phyloP scores from a whole-genome alignment of 2,329 filamentous ascomycete genomes.

The Diaporthe citrichinensis region DNA sequence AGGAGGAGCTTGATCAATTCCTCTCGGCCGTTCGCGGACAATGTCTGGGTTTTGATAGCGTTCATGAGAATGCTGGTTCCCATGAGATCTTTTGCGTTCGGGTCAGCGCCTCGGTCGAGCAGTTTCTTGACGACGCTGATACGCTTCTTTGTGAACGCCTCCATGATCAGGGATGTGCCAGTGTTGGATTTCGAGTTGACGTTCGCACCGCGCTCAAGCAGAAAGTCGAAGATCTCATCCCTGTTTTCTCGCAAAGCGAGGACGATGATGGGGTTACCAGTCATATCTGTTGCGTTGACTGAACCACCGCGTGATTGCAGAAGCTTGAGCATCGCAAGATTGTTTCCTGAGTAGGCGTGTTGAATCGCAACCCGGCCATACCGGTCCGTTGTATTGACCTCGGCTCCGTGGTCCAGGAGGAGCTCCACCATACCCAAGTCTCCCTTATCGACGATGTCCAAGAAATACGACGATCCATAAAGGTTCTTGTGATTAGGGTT shows the following conservation, averaged over 20 bases:
- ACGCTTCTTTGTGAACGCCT: slow-evolving; percentile 8
- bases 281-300: slow-evolving; percentile 9
- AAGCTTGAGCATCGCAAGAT: background rate
- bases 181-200: slow-evolving; percentile 10
- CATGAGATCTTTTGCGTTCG: slow-evolving; percentile 7
- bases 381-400: background rate
- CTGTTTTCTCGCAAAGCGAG: slow-evolving; percentile 12
- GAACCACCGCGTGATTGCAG: slow-evolving; percentile 1
- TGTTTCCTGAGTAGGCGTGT: slow-evolving; percentile 14
- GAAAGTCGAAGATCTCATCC: slow-evolving; percentile 7
- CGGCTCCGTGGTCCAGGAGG: slow-evolving; percentile 2
- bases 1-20: slow-evolving; percentile 3
- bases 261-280: background rate
- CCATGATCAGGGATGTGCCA: background rate
- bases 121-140: background rate
- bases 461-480: background rate
- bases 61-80: slow-evolving; percentile 14
- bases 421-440: slow-evolving; percentile 11
- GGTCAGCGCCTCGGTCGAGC: slow-evolving; percentile 12
- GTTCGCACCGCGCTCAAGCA: slow-evolving; percentile 8
- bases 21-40: background rate
- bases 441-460: slow-evolving; percentile 4
- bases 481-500: background rate
- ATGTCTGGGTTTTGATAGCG: background rate
- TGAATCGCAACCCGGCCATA: slow-evolving; percentile 4